These are phyloP conservation scores for Sporothrix schenckii DNA, from an alignment of 2,329 filamentous ascomycete genomes.

Conservation along the genomic window DNA sequence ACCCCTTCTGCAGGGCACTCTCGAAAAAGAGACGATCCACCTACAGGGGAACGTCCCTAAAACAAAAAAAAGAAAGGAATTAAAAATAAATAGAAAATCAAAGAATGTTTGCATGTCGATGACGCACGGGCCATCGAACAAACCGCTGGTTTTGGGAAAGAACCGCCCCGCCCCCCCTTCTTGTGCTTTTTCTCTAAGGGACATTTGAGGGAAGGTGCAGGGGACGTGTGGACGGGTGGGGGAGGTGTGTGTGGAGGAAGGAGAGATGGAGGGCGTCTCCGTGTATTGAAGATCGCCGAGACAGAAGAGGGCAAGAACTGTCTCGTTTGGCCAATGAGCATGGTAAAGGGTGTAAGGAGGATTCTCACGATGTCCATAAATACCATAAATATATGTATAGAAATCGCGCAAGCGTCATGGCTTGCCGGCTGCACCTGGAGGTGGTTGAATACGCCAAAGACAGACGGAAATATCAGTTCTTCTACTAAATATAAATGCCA, in stretches of 20 bases:
- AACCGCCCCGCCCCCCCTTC: background rate
- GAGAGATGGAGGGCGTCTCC: background rate
- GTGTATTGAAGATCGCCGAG: constrained; percentile 16
- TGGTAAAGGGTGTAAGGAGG: constrained; percentile 1
- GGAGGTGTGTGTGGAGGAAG: constrained; percentile 15
- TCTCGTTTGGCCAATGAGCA: constrained; percentile 17
- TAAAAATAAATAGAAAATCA: constrained; percentile 3
- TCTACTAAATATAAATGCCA: background rate
- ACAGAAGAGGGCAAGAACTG: background rate
- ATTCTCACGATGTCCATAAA: background rate
- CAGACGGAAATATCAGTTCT: background rate
- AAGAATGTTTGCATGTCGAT: constrained; percentile 25
- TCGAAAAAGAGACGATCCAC: constrained; percentile 24
- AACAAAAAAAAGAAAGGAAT: background rate
- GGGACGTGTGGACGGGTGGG: constrained; percentile 5
- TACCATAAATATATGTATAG: too few relatives aligned
- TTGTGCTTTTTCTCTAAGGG: constrained; percentile 4
- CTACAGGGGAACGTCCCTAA: constrained; percentile 14
- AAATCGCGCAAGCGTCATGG: constrained; percentile 3
- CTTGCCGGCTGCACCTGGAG: background rate
- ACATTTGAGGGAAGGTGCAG: background rate
- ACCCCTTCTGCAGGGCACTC: background rate
- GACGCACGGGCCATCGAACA: constrained; percentile 29
- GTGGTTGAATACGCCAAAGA: background rate
- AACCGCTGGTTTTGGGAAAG: constrained; percentile 30